Percentiles rank a stretch among this genome's conserved stretches.
Evolutionary conservation across 225 moss, liverwort and hornwort genomes (phyloP).

Genomic region (Physcomitrium patens): DNA sequence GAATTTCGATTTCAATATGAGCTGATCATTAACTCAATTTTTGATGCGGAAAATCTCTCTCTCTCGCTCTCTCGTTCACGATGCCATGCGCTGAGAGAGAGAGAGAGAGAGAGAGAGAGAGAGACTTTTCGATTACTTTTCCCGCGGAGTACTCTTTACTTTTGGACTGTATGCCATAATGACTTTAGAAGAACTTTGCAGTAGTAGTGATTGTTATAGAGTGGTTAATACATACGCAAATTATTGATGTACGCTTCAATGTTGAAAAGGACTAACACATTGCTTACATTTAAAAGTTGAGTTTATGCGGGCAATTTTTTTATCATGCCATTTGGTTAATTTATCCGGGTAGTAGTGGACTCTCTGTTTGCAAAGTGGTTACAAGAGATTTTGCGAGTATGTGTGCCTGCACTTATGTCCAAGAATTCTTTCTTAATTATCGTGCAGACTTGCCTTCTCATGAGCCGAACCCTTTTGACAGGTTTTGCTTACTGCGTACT

Average conservation of each 20-base stretch:
- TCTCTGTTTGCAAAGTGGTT: constrained; percentile 55
- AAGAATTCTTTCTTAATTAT: constrained; percentile 49
- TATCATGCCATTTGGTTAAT: constrained; percentile 7
- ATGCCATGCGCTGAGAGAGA: too few relatives aligned
- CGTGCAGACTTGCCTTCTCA: constrained; percentile 47
- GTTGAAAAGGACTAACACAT: too few relatives aligned
- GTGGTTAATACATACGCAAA: too few relatives aligned
- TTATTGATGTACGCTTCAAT: too few relatives aligned
- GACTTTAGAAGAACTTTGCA: too few relatives aligned
- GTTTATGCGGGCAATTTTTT: neutral
- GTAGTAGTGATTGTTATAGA: too few relatives aligned
- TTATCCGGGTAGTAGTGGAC: constrained; percentile 44
- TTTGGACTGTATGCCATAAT: too few relatives aligned
- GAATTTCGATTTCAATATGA: constrained; percentile 1
- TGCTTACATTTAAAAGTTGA: neutral
- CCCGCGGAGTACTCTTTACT: too few relatives aligned
- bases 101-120: too few relatives aligned
- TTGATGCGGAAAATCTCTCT: neutral
- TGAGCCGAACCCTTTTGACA: constrained; percentile 61
- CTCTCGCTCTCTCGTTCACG: neutral
- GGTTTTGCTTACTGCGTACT: constrained; percentile 49
- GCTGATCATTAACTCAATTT: neutral
- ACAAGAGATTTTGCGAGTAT: constrained; percentile 41
- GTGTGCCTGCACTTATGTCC: constrained; percentile 45
- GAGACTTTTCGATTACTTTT: too few relatives aligned